Evolutionary conservation across 2,329 filamentous ascomycete genomes (phyloP).

Genomic region (Aureobasidium melanogenum): DNA sequence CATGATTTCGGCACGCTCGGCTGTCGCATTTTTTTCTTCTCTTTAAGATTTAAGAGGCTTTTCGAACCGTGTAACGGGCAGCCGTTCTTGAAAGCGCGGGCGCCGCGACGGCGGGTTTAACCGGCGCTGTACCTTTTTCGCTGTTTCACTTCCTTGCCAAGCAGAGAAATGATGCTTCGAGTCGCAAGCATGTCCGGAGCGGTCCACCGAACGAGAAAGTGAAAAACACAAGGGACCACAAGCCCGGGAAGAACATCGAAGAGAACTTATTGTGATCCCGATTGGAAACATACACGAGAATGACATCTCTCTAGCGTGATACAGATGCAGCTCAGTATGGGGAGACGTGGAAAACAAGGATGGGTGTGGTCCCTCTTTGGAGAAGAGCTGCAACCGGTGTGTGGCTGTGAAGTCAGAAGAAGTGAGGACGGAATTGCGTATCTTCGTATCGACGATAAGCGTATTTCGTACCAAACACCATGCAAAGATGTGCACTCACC

Average conservation of each 20-base stretch:
- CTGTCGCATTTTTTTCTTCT: background rate
- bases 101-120: background rate
- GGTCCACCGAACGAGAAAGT: background rate
- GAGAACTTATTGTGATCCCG: background rate
- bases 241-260: background rate
- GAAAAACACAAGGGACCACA: background rate
- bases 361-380: background rate
- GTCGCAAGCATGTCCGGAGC: background rate
- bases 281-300: background rate
- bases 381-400: background rate
- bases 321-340: background rate
- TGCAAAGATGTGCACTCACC: background rate
- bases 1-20: background rate
- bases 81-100: background rate
- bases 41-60: background rate
- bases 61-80: background rate
- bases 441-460: slow-evolving; percentile 3
- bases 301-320: background rate
- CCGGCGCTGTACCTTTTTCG: background rate
- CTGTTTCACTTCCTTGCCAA: background rate
- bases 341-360: background rate
- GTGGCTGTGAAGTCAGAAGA: background rate
- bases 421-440: background rate
- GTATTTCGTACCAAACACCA: background rate
- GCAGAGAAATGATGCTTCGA: background rate